Base-by-base conservation (phyloP, 2,329 filamentous ascomycete species). In the Fusarium torulosum region DNA sequence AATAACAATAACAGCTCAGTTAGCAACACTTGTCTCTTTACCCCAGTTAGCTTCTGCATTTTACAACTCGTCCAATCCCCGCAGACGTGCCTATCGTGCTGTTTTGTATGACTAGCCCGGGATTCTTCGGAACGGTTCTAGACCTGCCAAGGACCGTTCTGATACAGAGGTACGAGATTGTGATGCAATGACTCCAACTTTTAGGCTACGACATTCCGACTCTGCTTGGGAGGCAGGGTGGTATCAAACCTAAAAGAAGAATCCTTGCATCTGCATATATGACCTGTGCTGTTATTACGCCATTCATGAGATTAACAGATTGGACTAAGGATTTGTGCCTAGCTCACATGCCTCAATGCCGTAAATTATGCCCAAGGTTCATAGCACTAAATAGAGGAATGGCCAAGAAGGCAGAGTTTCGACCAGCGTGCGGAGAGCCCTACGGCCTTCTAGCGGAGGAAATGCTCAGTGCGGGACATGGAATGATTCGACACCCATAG, bases 111-210 rank as follows among this genome's bases (percentile, higher is more conserved):
- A 23, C 21, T 19, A 3, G n/a, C 17, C 29, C 59, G 60, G 60
- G 27, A 63, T 20, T 58, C 43, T 31, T 63, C 52, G 60, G 60
- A 58, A 46, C 37, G 13, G 42, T 40, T 42, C 49, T 49, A 27
- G 42, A 40, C 42, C 25, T 23, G 15, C 59, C 44, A 45, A 63
- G 49, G 29, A 23, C 8, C n/a, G 6, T 57, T 50, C 14, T 56
- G 31, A 43, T 35, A 42, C 43, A 17, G 21, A 9, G 11, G 15
- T n/a, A 33, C 9, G 46, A 42, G 33, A 11, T 17, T 17, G 14
- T 58, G 59, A 63, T 63, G 59, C 44, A 50, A 50, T 54, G 37
- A n/a, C 40, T 27, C 47, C 47, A 17, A 53, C 20, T 29, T 33
- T 38, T 19, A 29, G 35, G 21, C 20, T 45, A 11, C 43, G 38